Conservation (phyloP, 257 asterid genomes). For the Gynochthodes officinalis region DNA sequence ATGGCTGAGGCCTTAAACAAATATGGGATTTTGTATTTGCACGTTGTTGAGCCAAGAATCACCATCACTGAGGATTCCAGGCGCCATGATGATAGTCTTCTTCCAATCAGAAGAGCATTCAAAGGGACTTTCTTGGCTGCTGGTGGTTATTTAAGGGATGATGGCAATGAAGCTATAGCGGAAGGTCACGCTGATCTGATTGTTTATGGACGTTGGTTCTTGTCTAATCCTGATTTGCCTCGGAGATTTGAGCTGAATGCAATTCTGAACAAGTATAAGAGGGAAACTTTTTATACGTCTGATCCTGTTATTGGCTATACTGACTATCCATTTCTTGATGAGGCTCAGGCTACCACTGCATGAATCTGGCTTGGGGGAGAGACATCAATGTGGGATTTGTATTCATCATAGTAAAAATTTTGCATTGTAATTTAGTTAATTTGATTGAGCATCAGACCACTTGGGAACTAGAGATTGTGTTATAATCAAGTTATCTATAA, state of each 20-base stretch:
- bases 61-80: not conserved
- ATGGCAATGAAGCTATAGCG: slow-evolving; percentile 53
- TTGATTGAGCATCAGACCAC: no score
- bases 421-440: no score
- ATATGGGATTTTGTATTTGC: slow-evolving; percentile 48
- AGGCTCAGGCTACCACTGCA: slow-evolving; percentile 5
- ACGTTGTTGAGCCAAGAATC: slow-evolving; percentile 59
- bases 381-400: no score
- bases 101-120: slow-evolving; percentile 55
- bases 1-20: slow-evolving; percentile 51
- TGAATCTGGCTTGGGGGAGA: not conserved
- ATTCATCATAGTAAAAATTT: no score
- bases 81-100: slow-evolving; percentile 26
- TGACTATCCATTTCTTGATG: slow-evolving; percentile 69
- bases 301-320: slow-evolving; percentile 71
- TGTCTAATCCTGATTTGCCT: slow-evolving; percentile 73
- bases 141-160: slow-evolving; percentile 62
- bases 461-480: no score
- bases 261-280: slow-evolving; percentile 51
- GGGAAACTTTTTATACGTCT: slow-evolving; percentile 49
- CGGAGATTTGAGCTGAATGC: slow-evolving; percentile 53
- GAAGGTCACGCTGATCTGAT: slow-evolving; percentile 54
- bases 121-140: slow-evolving; percentile 63
- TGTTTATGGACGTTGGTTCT: slow-evolving; percentile 56
- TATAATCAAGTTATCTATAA: no score